Conservation (phyloP, 2,329 filamentous ascomycete species). For the Tolypocladium tundrense region DNA sequence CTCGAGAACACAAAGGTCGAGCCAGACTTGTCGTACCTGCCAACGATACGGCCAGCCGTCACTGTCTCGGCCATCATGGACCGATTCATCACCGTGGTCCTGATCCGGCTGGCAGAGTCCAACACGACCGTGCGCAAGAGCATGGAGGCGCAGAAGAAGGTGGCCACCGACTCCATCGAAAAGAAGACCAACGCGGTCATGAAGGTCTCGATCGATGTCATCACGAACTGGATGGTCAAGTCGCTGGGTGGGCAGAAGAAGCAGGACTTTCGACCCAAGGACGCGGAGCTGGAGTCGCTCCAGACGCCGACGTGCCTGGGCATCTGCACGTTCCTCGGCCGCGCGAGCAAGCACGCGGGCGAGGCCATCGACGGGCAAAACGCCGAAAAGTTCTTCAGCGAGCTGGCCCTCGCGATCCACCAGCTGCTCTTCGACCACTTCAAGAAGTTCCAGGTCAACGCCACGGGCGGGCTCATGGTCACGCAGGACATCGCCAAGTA, state of each 20-base stretch:
- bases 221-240: constrained; percentile 65
- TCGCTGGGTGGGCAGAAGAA: constrained; percentile 72
- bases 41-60: constrained; percentile 68
- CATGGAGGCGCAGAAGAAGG: constrained; percentile 73
- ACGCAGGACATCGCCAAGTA: constrained; percentile 95
- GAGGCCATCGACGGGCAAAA: constrained; percentile 75
- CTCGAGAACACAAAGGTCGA: constrained; percentile 75
- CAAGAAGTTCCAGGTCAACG: constrained; percentile 87
- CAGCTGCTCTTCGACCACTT: constrained; percentile 81
- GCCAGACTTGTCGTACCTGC: constrained; percentile 78
- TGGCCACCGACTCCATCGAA: constrained; percentile 69
- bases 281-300: constrained; percentile 67
- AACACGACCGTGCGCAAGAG: constrained; percentile 85
- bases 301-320: constrained; percentile 78
- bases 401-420: constrained; percentile 72
- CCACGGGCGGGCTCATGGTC: constrained; percentile 87
- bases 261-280: constrained; percentile 79
- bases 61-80: constrained; percentile 89
- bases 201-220: constrained; percentile 51
- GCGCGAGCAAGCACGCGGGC: constrained; percentile 51
- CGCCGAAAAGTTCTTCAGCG: constrained; percentile 68
- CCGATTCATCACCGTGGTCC: constrained; percentile 79
- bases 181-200: constrained; percentile 62
- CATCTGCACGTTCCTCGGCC: constrained; percentile 70
- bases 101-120: constrained; percentile 78